Percentiles rank a stretch among this genome's conserved stretches.
Conservation (phyloP, 768 basidiomycete genomes). For the Mycena filopes region DNA sequence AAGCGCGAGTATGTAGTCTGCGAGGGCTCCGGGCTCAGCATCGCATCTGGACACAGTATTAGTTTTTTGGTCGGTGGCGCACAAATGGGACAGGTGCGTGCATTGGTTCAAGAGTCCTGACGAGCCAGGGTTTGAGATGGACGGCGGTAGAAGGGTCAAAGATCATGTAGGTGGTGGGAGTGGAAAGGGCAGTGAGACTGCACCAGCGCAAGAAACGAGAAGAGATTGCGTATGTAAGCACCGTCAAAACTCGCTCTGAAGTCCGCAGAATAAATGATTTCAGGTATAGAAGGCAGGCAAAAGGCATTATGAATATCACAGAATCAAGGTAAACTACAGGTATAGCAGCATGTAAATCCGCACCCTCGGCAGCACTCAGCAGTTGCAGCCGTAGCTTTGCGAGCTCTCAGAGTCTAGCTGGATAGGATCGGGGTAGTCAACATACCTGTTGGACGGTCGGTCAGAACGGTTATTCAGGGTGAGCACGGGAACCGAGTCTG, state of each 20-base stretch:
- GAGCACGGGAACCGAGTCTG: constrained; percentile 42
- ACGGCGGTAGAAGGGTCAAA: constrained; percentile 71
- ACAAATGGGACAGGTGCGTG: constrained; percentile 46
- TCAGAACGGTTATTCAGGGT: constrained; percentile 20
- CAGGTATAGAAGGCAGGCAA: constrained; percentile 27
- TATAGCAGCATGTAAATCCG: constrained; percentile 30
- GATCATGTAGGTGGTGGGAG: constrained; percentile 51
- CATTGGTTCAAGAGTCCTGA: constrained; percentile 92
- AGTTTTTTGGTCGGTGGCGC: constrained; percentile 34
- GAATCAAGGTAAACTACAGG: constrained; percentile 31
- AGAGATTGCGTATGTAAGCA: background rate
- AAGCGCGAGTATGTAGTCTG: constrained; percentile 94
- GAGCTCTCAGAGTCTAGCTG: constrained; percentile 93
- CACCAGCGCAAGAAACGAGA: constrained; percentile 13
- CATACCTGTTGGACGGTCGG: constrained; percentile 69
- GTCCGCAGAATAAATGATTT: constrained; percentile 18
- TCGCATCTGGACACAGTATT: constrained; percentile 75
- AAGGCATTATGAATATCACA: constrained; percentile 28
- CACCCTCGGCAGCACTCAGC: constrained; percentile 53
- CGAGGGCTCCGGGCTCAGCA: constrained; percentile 92
- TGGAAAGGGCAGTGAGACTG: background rate
- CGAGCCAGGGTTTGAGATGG: constrained; percentile 89
- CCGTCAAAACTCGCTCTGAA: background rate
- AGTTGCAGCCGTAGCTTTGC: constrained; percentile 93
- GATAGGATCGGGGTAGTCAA: constrained; percentile 99